Evolutionary conservation across 371 early-diverging fungal species (phyloP), one percentile per base, ranked within the genome.

Genomic region (Lichtheimia hyalospora): DNA sequence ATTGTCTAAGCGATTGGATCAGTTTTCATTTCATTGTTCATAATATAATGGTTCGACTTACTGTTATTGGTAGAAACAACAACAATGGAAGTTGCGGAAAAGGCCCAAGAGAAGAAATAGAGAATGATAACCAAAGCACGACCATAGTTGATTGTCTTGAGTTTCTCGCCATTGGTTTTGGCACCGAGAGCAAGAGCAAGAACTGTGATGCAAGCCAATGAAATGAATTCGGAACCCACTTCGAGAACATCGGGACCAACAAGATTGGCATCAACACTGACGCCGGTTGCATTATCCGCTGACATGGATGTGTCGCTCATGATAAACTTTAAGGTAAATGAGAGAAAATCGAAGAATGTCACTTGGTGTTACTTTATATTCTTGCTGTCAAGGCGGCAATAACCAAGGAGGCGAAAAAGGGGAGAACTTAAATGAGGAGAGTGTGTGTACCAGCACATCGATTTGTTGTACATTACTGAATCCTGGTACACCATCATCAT

Each of bases 11-110:
- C 13, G 15, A 53, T 23, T 5, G 15, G 21, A 24, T 24, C 10
- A 27, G 12, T 20, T 10, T 39, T 18, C 13, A 53, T 42, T 49
- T 49, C 12, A 27, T 18, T 6, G 25, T 13, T 6, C 5, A 21
- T 14, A 10, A 41, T 13, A 18, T 15, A 5, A 25, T 28, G 20
- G 24, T 27, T 34, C 16, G 2, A 52, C 58, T 49, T 71, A 78
- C 78, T 67, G 44, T 79, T 68, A 52, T 79, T 79, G 0, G 80
- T 79, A 3, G 80, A 76, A 10, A 79, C 73, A 7, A 79, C 52
- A 12, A 79, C 49, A 24, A 69, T 54, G 13, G 75, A 71, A 3
- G 70, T 67, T 24, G 66, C 57, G 18, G 75, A 63, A 61, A 79
- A 79, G 3, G 80, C 65, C 80, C 80, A 79, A 25, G 75, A 74